Evolutionary conservation across 2,329 filamentous ascomycete species (phyloP).

Genomic region (Cryphonectria naterciae): DNA sequence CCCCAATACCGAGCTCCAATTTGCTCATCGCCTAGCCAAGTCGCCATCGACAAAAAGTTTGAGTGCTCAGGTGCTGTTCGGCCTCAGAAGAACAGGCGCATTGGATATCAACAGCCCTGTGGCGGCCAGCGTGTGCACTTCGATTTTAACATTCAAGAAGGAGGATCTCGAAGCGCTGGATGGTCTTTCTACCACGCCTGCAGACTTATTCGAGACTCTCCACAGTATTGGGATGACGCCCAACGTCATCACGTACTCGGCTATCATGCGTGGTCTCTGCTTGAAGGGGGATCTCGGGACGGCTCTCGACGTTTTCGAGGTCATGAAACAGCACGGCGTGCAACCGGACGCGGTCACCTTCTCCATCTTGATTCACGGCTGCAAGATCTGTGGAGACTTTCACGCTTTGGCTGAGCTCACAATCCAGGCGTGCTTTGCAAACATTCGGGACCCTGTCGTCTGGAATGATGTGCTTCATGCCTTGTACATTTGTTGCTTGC

Average conservation of each 20-base stretch:
- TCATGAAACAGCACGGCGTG: slow-evolving; percentile 63
- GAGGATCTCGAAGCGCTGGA: slow-evolving; percentile 33
- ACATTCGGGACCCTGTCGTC: slow-evolving; percentile 52
- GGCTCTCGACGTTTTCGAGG: slow-evolving; percentile 67
- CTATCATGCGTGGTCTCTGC: slow-evolving; percentile 73
- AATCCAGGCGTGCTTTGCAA: slow-evolving; percentile 51
- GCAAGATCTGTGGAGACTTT: slow-evolving; percentile 61
- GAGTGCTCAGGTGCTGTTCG: slow-evolving; percentile 50
- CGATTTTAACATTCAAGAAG: slow-evolving; percentile 53
- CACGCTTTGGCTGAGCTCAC: slow-evolving; percentile 59
- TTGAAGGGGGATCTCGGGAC: slow-evolving; percentile 64
- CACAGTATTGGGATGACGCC: slow-evolving; percentile 64
- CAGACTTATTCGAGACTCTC: slow-evolving; percentile 59
- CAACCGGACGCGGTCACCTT: slow-evolving; percentile 69
- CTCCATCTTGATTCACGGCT: slow-evolving; percentile 71
- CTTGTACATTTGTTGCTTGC: slow-evolving; percentile 49
- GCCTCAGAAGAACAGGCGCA: slow-evolving; percentile 38
- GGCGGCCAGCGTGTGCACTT: slow-evolving; percentile 60
- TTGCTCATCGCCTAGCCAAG: slow-evolving; percentile 51
- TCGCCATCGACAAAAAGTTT: slow-evolving; percentile 42
- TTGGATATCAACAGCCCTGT: slow-evolving; percentile 51
- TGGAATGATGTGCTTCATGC: slow-evolving; percentile 58
- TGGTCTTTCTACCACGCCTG: slow-evolving; percentile 49
- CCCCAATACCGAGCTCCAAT: slow-evolving; percentile 50
- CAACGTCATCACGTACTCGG: slow-evolving; percentile 66